A percentile compares a stretch with the other conserved stretches of the same genome.
Evolutionary conservation across 2,329 filamentous ascomycete species (phyloP).

Genomic region (Alternaria sp.): DNA sequence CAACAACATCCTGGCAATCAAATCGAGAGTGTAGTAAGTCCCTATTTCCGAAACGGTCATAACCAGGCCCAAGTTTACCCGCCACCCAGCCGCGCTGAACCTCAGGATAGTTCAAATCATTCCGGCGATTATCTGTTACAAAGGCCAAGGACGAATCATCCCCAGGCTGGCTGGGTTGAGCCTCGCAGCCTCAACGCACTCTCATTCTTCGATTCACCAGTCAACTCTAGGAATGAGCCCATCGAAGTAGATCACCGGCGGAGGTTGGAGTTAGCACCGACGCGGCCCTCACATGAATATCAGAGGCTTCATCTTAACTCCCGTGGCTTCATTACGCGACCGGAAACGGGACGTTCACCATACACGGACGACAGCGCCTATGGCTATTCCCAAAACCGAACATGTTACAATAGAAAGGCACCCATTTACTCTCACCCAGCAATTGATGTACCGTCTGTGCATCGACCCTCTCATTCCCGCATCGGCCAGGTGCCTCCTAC

Average conservation of each 20-base stretch:
- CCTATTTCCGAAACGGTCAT: slow-evolving; percentile 48
- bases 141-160: slow-evolving; percentile 21
- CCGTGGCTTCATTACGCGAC: slow-evolving; percentile 25
- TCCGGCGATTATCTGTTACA: slow-evolving; percentile 40
- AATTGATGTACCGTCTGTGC: slow-evolving; percentile 16
- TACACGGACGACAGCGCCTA: slow-evolving; percentile 19
- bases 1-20: slow-evolving; percentile 25
- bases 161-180: slow-evolving; percentile 30
- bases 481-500: slow-evolving; percentile 26
- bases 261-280: slow-evolving; percentile 7
- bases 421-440: slow-evolving; percentile 12
- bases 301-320: slow-evolving; percentile 23
- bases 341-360: slow-evolving; percentile 16
- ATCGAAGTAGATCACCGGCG: slow-evolving; percentile 16
- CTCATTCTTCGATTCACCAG: slow-evolving; percentile 48
- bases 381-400: slow-evolving; percentile 10
- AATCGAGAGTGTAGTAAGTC: slow-evolving; percentile 51
- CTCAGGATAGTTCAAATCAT: slow-evolving; percentile 39
- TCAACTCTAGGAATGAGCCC: slow-evolving; percentile 31
- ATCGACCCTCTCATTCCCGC: slow-evolving; percentile 17
- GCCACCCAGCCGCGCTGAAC: slow-evolving; percentile 36
- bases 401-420: slow-evolving; percentile 12
- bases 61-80: slow-evolving; percentile 23
- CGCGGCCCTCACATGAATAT: slow-evolving; percentile 10
- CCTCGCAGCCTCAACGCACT: slow-evolving; percentile 45